Percentiles rank a stretch among this genome's conserved stretches.
Conservation (phyloP, 2,329 filamentous ascomycete species). For the Microdochium paspali region DNA sequence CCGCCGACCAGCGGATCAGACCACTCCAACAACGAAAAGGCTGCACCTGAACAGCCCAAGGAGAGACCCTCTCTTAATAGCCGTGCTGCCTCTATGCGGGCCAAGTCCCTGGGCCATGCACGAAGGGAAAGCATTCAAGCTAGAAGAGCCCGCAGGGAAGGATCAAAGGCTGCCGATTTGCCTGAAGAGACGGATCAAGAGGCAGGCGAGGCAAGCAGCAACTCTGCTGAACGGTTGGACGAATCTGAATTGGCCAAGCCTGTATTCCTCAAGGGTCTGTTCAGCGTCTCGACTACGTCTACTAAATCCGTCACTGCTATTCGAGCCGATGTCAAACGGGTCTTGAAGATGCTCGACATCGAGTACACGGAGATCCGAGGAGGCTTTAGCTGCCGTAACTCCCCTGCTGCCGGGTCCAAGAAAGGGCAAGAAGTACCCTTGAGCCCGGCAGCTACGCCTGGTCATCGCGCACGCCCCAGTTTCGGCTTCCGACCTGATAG, state of each 20-base stretch:
- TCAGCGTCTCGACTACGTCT: constrained; percentile 94
- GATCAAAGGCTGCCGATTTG: constrained; percentile 65
- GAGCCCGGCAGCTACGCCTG: constrained; percentile 45
- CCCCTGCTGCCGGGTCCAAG: constrained; percentile 81
- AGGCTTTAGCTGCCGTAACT: constrained; percentile 82
- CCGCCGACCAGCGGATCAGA: constrained; percentile 74
- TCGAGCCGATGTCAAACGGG: constrained; percentile 79
- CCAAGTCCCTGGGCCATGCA: constrained; percentile 83
- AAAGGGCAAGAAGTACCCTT: constrained; percentile 56
- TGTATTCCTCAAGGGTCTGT: constrained; percentile 90
- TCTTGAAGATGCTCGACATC: constrained; percentile 80
- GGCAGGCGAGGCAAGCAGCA: constrained; percentile 50
- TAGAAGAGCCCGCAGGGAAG: constrained; percentile 65
- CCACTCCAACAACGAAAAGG: constrained; percentile 51
- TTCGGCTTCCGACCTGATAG: constrained; percentile 63
- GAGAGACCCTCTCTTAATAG: constrained; percentile 41
- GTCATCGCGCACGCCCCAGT: constrained; percentile 71
- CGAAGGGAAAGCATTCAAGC: constrained; percentile 88
- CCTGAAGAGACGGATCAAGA: constrained; percentile 88
- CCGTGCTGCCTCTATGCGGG: constrained; percentile 57
- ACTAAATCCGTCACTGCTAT: constrained; percentile 83
- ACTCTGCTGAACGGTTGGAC: constrained; percentile 51
- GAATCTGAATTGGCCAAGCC: constrained; percentile 80
- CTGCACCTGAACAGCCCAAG: constrained; percentile 38
- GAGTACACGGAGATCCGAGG: constrained; percentile 88